Evolutionary conservation across 306 rosid genomes (phyloP).

Genomic region (Quillaja saponaria): DNA sequence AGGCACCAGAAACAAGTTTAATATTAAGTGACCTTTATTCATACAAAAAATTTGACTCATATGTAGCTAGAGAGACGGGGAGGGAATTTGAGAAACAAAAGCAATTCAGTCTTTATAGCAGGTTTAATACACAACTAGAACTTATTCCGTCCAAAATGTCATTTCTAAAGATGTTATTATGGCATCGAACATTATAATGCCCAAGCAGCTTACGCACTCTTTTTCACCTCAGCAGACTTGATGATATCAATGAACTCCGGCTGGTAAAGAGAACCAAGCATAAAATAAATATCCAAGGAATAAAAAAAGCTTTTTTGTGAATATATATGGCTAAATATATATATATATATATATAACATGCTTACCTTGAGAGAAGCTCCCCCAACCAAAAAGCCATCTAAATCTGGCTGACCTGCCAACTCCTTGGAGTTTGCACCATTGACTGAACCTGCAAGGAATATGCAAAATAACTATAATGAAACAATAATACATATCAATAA

Average conservation of each 20-base stretch:
- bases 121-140: too few species aligned
- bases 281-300: background rate
- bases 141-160: too few species aligned
- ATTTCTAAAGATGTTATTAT: too few species aligned
- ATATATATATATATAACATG: background rate
- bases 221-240: conserved; percentile 45
- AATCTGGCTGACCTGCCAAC: conserved; percentile 42
- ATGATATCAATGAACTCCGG: conserved; percentile 52
- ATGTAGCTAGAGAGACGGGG: too few species aligned
- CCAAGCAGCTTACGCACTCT: conserved; percentile 22
- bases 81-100: too few species aligned
- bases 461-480: background rate
- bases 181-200: too few species aligned
- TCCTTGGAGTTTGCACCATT: conserved; percentile 49
- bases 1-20: too few species aligned
- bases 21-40: too few species aligned
- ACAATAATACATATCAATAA: background rate
- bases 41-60: too few species aligned
- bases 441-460: conserved; percentile 42
- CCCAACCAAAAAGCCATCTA: conserved; percentile 56
- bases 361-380: conserved; percentile 53
- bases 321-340: background rate
- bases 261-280: conserved; percentile 15
- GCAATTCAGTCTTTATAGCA: too few species aligned
- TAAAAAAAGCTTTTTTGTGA: background rate